These are phyloP conservation scores for Candida sp. DNA, from an alignment of 1,139 yeast species.

Conservation along the genomic window DNA sequence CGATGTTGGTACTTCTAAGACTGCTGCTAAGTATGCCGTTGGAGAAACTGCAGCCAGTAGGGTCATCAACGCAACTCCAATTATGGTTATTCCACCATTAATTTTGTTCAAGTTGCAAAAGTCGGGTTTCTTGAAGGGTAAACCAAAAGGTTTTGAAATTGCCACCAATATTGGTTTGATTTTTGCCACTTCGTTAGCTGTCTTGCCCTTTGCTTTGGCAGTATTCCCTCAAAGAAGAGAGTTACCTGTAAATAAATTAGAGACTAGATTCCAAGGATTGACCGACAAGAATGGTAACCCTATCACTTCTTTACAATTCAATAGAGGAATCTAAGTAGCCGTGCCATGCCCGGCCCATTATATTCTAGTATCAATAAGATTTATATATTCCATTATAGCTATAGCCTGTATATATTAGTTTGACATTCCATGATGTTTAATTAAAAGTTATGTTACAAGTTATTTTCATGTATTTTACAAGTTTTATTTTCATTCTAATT, in stretches of 20 bases:
- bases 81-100: conserved; percentile 95
- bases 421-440: background rate
- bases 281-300: conserved; percentile 62
- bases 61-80: conserved; percentile 93
- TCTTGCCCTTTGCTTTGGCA: conserved; percentile 91
- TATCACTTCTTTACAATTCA: conserved; percentile 68
- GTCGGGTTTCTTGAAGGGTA: conserved; percentile 58
- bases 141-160: conserved; percentile 61
- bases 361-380: too few relatives aligned
- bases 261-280: conserved; percentile 56
- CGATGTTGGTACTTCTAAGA: conserved; percentile 73
- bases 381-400: background rate
- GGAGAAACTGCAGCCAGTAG: conserved; percentile 96
- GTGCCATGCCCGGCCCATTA: too few relatives aligned
- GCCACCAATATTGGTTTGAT: conserved; percentile 79
- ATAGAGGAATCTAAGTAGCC: conserved; percentile 72
- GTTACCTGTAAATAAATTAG: conserved; percentile 58
- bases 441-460: background rate
- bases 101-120: conserved; percentile 74
- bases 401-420: conserved; percentile 2
- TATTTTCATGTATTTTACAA: too few relatives aligned
- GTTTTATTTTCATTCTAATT: background rate
- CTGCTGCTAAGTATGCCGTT: conserved; percentile 88
- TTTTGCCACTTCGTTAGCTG: conserved; percentile 79
- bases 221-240: conserved; percentile 88